Conservation (phyloP, 306 rosid species). For the Leucaena leucocephala region DNA sequence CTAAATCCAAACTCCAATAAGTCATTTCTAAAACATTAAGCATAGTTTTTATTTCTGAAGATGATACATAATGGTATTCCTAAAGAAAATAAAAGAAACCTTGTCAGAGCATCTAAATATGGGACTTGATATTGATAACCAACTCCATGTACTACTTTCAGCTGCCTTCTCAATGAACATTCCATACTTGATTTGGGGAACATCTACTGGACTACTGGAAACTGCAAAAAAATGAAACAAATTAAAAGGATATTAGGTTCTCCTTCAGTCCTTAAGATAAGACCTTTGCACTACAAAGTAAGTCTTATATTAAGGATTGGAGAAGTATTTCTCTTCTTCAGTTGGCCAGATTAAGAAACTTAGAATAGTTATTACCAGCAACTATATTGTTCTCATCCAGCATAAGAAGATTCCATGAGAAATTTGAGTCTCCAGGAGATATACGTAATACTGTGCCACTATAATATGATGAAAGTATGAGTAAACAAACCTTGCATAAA, state of each 20-base stretch:
- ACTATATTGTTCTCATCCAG: constrained; percentile 78
- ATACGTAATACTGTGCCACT: constrained; percentile 72
- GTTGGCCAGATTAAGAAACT: constrained; percentile 21
- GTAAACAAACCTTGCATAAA: constrained; percentile 13
- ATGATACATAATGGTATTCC: background rate
- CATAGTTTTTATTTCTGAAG: background rate
- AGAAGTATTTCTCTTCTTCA: constrained; percentile 8
- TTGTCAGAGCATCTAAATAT: constrained; percentile 65
- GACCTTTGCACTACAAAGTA: too few species aligned
- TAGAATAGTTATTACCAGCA: constrained; percentile 65
- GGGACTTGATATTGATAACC: constrained; percentile 68
- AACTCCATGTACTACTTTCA: constrained; percentile 57
- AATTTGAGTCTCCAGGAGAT: constrained; percentile 66
- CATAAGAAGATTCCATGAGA: constrained; percentile 73
- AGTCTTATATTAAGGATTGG: too few species aligned
- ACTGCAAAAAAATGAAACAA: constrained; percentile 54
- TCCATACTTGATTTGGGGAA: constrained; percentile 85
- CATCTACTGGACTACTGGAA: constrained; percentile 81
- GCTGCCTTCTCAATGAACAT: constrained; percentile 52
- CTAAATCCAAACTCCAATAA: constrained; percentile 41
- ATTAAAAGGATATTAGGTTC: background rate
- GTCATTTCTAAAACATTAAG: constrained; percentile 20
- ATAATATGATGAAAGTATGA: constrained; percentile 36
- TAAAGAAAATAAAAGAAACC: constrained; percentile 53
- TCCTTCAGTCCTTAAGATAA: too few species aligned